Evolutionary conservation across 75 land plant genomes (phyloP).

Genomic region (Larix kaempferi): DNA sequence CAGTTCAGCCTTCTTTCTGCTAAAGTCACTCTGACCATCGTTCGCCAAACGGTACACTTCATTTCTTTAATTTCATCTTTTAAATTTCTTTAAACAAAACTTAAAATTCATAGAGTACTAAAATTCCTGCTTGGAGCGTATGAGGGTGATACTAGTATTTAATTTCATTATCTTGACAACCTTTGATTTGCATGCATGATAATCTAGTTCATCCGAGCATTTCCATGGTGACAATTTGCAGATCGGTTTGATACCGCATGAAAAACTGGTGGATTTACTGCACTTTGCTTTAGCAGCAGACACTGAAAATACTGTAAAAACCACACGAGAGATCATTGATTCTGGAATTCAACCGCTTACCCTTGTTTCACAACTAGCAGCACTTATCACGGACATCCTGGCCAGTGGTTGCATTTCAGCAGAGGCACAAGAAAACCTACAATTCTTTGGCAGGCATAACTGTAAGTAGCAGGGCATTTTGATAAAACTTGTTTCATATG

Average conservation of each 20-base stretch:
- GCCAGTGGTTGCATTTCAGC: conserved; percentile 37
- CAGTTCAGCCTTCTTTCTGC: conserved; percentile 74
- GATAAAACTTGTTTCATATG: not conserved
- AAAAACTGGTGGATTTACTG: conserved; percentile 57
- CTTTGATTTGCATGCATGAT: not conserved
- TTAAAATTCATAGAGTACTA: too few relatives aligned
- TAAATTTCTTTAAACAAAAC: too few relatives aligned
- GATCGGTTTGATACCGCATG: conserved; percentile 63
- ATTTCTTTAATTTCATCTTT: not conserved
- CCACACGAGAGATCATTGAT: conserved; percentile 61
- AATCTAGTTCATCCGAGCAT: not conserved
- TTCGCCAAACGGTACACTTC: conserved; percentile 16
- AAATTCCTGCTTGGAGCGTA: too few relatives aligned
- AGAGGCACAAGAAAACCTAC: conserved; percentile 19
- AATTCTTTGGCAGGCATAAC: conserved; percentile 24
- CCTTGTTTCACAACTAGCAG: conserved; percentile 60
- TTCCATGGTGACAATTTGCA: conserved; percentile 24
- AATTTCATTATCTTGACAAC: not conserved
- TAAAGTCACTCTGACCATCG: conserved; percentile 52
- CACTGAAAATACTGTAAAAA: conserved; percentile 57
- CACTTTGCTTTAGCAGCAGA: conserved; percentile 58
- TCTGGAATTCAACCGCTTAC: conserved; percentile 65
- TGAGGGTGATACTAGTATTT: too few relatives aligned
- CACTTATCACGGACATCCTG: conserved; percentile 66
- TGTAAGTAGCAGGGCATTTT: conserved; percentile 29